A percentile compares a stretch with the other conserved stretches of the same genome.
Evolutionary conservation across 371 early-diverging fungal genomes (phyloP).

Genomic region (Apophysomyces trapeziformis): DNA sequence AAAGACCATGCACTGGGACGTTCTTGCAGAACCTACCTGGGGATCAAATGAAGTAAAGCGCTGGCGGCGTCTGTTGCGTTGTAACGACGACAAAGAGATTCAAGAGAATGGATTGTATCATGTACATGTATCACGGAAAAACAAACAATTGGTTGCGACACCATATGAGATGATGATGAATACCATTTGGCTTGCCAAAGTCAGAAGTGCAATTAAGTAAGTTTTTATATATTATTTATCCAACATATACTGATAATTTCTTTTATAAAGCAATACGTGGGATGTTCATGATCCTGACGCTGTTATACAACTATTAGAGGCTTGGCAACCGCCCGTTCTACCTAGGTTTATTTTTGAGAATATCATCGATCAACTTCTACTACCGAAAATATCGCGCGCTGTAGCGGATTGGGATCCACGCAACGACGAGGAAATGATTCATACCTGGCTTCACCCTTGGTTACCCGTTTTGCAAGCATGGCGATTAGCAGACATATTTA

Average conservation of each 20-base stretch:
- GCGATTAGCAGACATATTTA: constrained; percentile 59
- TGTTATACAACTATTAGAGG: constrained; percentile 68
- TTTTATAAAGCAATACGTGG: constrained; percentile 69
- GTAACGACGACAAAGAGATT: constrained; percentile 37
- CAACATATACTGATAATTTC: not conserved
- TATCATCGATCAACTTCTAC: constrained; percentile 73
- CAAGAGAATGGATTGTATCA: not conserved
- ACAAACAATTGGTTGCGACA: constrained; percentile 55
- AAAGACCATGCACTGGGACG: constrained; percentile 64
- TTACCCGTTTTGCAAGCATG: constrained; percentile 69
- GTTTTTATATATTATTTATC: constrained; percentile 12
- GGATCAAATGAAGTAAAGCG: constrained; percentile 54
- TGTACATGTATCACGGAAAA: constrained; percentile 13
- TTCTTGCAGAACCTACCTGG: constrained; percentile 65
- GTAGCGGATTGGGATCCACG: constrained; percentile 76
- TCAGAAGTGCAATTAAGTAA: constrained; percentile 81
- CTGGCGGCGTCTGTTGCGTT: constrained; percentile 56
- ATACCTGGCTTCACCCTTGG: constrained; percentile 89
- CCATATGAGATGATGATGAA: constrained; percentile 82
- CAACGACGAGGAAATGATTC: constrained; percentile 69
- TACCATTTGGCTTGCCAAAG: constrained; percentile 76
- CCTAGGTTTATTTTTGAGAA: constrained; percentile 78
- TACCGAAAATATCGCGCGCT: constrained; percentile 74
- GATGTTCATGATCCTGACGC: constrained; percentile 70
- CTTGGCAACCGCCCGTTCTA: constrained; percentile 71